Percentiles rank a stretch among this genome's conserved stretches.
These are phyloP conservation scores for Blastobotrys persicus DNA, from an alignment of 1,139 yeast genomes.

Conservation along the genomic window DNA sequence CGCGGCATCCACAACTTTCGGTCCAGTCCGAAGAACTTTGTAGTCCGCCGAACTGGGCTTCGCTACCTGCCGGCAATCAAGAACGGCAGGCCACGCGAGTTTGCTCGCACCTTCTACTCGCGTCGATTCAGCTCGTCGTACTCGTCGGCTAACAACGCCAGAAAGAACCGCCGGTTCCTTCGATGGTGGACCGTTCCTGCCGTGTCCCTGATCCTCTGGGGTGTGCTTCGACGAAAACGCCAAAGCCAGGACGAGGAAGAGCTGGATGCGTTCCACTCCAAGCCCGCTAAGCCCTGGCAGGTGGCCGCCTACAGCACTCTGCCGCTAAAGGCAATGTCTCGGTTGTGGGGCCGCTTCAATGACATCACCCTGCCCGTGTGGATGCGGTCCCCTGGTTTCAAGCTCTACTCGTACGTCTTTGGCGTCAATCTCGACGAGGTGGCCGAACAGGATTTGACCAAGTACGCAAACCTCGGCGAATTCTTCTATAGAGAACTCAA, in stretches of 20 bases:
- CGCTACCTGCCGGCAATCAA: conserved; percentile 16
- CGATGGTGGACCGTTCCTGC: conserved; percentile 72
- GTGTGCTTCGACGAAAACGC: conserved; percentile 52
- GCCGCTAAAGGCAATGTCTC: conserved; percentile 86
- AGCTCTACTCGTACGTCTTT: conserved; percentile 72
- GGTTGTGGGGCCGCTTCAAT: conserved; percentile 93
- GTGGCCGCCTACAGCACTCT: conserved; percentile 85
- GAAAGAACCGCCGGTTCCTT: conserved; percentile 44
- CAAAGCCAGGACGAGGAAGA: conserved; percentile 19
- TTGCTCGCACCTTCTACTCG: conserved; percentile 4
- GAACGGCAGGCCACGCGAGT: conserved; percentile 1
- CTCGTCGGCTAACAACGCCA: not conserved
- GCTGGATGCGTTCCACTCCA: conserved; percentile 34
- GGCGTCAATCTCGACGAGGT: conserved; percentile 91
- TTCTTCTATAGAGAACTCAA: conserved; percentile 83
- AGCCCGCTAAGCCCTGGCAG: conserved; percentile 78
- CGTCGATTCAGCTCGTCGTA: conserved; percentile 4
- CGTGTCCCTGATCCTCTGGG: conserved; percentile 60
- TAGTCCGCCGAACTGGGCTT: conserved; percentile 17
- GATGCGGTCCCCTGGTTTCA: conserved; percentile 81
- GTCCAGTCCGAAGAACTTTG: conserved; percentile 21
- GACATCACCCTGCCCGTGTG: conserved; percentile 81
- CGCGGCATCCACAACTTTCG: conserved; percentile 24
- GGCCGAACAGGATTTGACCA: conserved; percentile 72
- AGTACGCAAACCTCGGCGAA: conserved; percentile 79